Base-by-base conservation (phyloP, 2,329 filamentous ascomycete genomes). In the Colletotrichum sp. region DNA sequence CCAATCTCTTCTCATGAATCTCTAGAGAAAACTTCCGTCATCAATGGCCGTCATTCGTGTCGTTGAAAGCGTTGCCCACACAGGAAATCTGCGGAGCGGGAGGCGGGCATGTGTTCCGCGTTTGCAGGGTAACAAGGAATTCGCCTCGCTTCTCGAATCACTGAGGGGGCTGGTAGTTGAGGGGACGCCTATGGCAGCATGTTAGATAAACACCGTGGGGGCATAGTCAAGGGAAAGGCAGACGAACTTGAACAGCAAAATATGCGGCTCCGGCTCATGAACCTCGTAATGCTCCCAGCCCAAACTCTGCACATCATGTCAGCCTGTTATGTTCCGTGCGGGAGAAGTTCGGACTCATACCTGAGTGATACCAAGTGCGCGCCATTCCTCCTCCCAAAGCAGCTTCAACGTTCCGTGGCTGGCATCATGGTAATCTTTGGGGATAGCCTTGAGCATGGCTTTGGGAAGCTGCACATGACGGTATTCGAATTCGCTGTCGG, bases 221-320 rank as follows among this genome's bases (percentile, higher is more conserved):
- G 18, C 39, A 16, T 5, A 32, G 22, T 15, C 16, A 6, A 26
- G 24, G 52, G n/a, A 30, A 26, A 32, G n/a, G 36, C 24, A 55
- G 52, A 89, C 95, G 85, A 88, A 98, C 96, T 99, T 99, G 92
- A 99, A 99, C 36, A 99, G 92, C 71, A 99, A 91, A 82, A 99
- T 99, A 85, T 99, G 97, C 79, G 97, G 97, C 88, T 99, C 97
- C 59, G 97, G 97, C 86, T 99, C 97, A 85, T 99, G 97, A 71
- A 99, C 97, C 86, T 99, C 97, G 84, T 99, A 99, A 86, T 99
- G 97, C 85, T 99, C 96, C 97, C 97, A 99, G 74, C 97, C 97
- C 82, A 99, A 89, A 89, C 96, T 99, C 96, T 99, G 83, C 66
- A 60, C 22, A 18, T 28, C 26, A 52, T 32, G 48, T 78, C 39